Evolutionary conservation across 2,329 filamentous ascomycete species (phyloP), one percentile per base, ranked within the genome.

Genomic region (Cephalotrichum gorgonifer): DNA sequence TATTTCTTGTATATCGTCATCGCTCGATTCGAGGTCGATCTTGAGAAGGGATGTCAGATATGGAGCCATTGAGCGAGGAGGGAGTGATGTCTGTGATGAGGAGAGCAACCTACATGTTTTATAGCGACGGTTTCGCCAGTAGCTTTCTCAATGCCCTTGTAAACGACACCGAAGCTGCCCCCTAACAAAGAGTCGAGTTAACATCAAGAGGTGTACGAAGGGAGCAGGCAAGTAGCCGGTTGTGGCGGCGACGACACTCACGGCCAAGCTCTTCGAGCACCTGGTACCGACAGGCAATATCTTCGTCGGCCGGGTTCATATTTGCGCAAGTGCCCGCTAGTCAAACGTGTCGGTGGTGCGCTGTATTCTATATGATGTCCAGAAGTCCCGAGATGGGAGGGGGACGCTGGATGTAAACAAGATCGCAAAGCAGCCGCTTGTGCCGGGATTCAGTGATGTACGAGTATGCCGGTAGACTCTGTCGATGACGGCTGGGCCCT

Each of bases 1-100:
- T 51, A 98, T 97, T 63, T 98, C 93, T 65, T 90, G 86, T 52
- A 98, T 95, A 63, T 98, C 93, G 70, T 98, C 93, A 66, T 95
- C 91, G 72, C 89, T 97, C 51, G 91, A 95, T 70, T 98, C 93
- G 62, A 98, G 87, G 66, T 98, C 93, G 65, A 98, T 97, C 89
- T 97, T 64, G 50, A 20, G 53, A n/a, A n/a, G 42, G 7, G 20
- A 26, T 23, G 30, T 49, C 1, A 23, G n/a, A n/a, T n/a, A n/a
- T n/a, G n/a, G n/a, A n/a, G n/a, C n/a, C n/a, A n/a, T n/a, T n/a
- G n/a, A n/a, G n/a, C n/a, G n/a, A n/a, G n/a, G n/a, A n/a, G n/a
- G n/a, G n/a, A n/a, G n/a, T n/a, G n/a, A n/a, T n/a, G n/a, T n/a
- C n/a, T 7, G n/a, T 20, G 4, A 20, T 11, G 35, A 7, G n/a